phyloP scores from a whole-genome alignment of 2,329 filamentous ascomycete species.

The Xylaria sp. region DNA sequence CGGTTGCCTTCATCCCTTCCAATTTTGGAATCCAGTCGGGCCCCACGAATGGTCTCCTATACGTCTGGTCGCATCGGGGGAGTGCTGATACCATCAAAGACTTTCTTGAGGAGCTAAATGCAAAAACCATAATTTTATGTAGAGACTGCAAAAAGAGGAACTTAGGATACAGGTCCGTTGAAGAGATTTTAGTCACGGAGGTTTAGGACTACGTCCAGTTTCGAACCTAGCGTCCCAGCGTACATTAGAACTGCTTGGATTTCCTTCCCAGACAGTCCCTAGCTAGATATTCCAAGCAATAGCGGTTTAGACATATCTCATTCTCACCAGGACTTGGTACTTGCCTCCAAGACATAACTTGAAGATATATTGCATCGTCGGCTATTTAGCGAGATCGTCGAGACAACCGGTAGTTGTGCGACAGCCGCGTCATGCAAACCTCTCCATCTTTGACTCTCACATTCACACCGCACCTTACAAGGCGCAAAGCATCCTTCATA shows the following conservation, averaged over 20 bases:
- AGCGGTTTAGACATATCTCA: too few species aligned
- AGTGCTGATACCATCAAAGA: constrained; percentile 16
- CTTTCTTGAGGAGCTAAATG: constrained; percentile 31
- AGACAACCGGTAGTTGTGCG: too few species aligned
- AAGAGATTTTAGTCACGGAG: constrained; percentile 27
- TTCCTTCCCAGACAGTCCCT: neutral
- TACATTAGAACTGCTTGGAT: neutral
- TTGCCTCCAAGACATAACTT: too few species aligned
- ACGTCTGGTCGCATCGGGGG: constrained; percentile 28
- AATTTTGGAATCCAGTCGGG: constrained; percentile 27
- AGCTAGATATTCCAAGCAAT: too few species aligned
- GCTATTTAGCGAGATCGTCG: too few species aligned
- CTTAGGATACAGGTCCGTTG: constrained; percentile 26
- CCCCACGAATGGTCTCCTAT: constrained; percentile 21
- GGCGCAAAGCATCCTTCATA: too few species aligned
- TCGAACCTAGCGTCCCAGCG: neutral
- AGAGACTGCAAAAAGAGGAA: constrained; percentile 30
- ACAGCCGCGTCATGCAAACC: too few species aligned
- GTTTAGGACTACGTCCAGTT: neutral
- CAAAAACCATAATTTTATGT: constrained; percentile 34
- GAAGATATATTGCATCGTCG: too few species aligned
- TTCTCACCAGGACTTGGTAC: too few species aligned
- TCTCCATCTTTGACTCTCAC: too few species aligned
- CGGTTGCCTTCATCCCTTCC: constrained; percentile 32
- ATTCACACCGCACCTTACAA: too few species aligned